A percentile compares a stretch with the other conserved stretches of the same genome.
These are phyloP conservation scores for Entophlyctis luteolus DNA, from an alignment of 192 early-diverging fungal species.

Conservation along the genomic window DNA sequence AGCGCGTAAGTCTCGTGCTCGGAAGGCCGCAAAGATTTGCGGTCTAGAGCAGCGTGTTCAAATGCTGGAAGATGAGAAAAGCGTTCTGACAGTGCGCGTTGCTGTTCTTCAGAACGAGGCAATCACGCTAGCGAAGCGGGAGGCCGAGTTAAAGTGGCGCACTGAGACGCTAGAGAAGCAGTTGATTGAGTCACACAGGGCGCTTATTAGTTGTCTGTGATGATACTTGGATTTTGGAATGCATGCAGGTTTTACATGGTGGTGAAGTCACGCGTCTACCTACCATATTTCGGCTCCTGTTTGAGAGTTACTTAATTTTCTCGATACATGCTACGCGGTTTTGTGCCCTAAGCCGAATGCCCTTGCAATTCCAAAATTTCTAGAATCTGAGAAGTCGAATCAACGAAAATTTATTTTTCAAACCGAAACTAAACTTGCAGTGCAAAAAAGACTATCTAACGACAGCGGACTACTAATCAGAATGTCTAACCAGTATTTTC, in stretches of 20 bases:
- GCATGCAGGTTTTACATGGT: too few relatives aligned
- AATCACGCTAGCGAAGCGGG: not conserved
- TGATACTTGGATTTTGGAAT: not conserved
- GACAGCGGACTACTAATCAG: too few relatives aligned
- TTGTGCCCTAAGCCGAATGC: not conserved
- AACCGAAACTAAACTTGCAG: not conserved
- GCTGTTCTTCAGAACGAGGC: constrained; percentile 26
- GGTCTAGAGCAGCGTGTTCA: constrained; percentile 71
- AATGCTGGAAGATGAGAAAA: constrained; percentile 63
- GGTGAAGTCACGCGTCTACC: too few relatives aligned
- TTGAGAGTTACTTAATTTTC: too few relatives aligned
- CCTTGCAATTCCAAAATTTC: not conserved
- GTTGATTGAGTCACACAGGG: constrained; percentile 26
- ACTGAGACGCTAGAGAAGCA: constrained; percentile 43
- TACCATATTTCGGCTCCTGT: too few relatives aligned
- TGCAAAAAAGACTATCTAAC: too few relatives aligned
- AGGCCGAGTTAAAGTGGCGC: constrained; percentile 17
- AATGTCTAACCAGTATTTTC: too few relatives aligned
- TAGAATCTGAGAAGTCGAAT: not conserved
- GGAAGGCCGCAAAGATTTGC: constrained; percentile 81
- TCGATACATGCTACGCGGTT: too few relatives aligned
- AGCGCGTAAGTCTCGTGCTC: constrained; percentile 79
- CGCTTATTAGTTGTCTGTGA: not conserved
- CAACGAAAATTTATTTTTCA: not conserved
- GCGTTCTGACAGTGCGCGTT: constrained; percentile 11